Percentiles rank a stretch among this genome's conserved stretches.
Evolutionary conservation across 2,329 filamentous ascomycete species (phyloP).

Genomic region (Scedosporium minutisporum): DNA sequence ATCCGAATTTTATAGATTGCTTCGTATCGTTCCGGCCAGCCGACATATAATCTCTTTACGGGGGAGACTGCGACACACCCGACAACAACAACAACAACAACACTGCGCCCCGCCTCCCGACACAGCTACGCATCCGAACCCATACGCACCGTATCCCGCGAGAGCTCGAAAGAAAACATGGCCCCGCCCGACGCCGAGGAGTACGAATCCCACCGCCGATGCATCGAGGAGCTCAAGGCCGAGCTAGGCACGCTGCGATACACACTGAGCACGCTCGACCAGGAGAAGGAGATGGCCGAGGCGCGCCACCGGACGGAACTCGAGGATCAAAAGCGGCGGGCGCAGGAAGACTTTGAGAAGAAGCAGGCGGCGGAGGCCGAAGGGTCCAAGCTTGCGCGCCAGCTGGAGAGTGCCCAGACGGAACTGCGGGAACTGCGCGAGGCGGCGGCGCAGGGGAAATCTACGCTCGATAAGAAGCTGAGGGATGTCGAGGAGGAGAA

Average conservation of each 20-base stretch:
- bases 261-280: slow-evolving; percentile 75
- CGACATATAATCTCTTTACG: slow-evolving; percentile 50
- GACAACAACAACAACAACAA: slow-evolving; percentile 5
- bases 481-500: slow-evolving; percentile 65
- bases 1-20: slow-evolving; percentile 20
- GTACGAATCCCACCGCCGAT: slow-evolving; percentile 46
- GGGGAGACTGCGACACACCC: slow-evolving; percentile 35
- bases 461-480: slow-evolving; percentile 57
- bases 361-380: slow-evolving; percentile 51
- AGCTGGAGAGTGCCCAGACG: slow-evolving; percentile 37
- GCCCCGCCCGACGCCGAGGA: slow-evolving; percentile 48
- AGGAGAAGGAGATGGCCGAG: slow-evolving; percentile 72
- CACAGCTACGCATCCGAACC: slow-evolving; percentile 29
- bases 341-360: slow-evolving; percentile 75
- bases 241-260: slow-evolving; percentile 84
- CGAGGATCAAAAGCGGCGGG: slow-evolving; percentile 66
- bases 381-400: slow-evolving; percentile 36
- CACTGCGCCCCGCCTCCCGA: slow-evolving; percentile 27
- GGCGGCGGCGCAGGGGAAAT: slow-evolving; percentile 43
- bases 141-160: slow-evolving; percentile 38
- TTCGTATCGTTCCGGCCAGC: slow-evolving; percentile 42
- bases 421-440: slow-evolving; percentile 45
- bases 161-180: slow-evolving; percentile 51
- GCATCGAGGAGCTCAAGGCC: slow-evolving; percentile 72
- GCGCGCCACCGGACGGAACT: slow-evolving; percentile 77